phyloP scores from a whole-genome alignment of 495 filamentous ascomycete species.

The Penicillium macrosclerotiorum region DNA sequence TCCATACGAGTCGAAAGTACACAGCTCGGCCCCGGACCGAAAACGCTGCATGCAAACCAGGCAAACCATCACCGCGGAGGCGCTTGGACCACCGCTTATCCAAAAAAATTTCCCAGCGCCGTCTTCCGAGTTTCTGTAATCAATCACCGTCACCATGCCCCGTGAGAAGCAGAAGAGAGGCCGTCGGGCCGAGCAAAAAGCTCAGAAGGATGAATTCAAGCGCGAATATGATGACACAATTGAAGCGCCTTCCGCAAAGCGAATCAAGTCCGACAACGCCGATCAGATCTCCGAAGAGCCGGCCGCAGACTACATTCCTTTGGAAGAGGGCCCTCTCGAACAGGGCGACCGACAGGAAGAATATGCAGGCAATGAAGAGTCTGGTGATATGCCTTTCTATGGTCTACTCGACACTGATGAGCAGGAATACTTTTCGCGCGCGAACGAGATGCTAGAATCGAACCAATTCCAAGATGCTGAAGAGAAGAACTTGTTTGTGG shows the following conservation, averaged over 20 bases:
- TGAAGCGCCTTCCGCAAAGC: slow-evolving; percentile 39
- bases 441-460: slow-evolving; percentile 81
- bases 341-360: too few species aligned
- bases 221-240: slow-evolving; percentile 41
- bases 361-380: slow-evolving; percentile 13
- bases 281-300: slow-evolving; percentile 19
- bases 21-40: background rate
- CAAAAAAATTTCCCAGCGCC: slow-evolving; percentile 29
- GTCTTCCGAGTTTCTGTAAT: background rate
- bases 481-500: slow-evolving; percentile 75
- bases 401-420: slow-evolving; percentile 87
- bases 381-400: slow-evolving; percentile 66
- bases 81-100: slow-evolving; percentile 49
- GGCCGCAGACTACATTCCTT: slow-evolving; percentile 37
- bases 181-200: slow-evolving; percentile 57
- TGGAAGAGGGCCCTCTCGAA: slow-evolving; percentile 33
- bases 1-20: too few species aligned
- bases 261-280: slow-evolving; percentile 32
- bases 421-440: slow-evolving; percentile 88
- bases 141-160: slow-evolving; percentile 36
- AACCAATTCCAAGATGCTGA: slow-evolving; percentile 79
- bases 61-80: slow-evolving; percentile 25
- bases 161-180: slow-evolving; percentile 67
- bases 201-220: slow-evolving; percentile 42
- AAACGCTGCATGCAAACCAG: slow-evolving; percentile 26